These are phyloP conservation scores for Adansonia madagascariensis DNA, from an alignment of 441 rosid species.

Conservation along the genomic window DNA sequence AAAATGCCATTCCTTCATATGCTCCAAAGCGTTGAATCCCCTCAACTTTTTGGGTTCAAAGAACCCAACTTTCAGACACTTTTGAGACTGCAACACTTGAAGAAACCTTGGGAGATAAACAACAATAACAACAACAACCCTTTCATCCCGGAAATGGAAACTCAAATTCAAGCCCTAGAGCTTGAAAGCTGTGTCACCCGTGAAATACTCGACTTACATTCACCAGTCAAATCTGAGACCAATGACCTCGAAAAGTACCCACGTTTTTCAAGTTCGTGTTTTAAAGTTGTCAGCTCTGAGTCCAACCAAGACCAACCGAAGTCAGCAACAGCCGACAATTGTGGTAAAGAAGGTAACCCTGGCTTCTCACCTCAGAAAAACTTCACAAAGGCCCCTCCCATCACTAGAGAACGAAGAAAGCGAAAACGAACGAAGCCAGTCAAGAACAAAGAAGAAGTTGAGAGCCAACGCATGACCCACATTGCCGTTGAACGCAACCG, in stretches of 20 bases:
- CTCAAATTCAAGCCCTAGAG: conserved; percentile 50
- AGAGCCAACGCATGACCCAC: conserved; percentile 86
- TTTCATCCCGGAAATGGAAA: conserved; percentile 37
- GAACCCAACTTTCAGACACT: conserved; percentile 67
- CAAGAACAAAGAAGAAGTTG: conserved; percentile 75
- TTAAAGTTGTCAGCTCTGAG: conserved; percentile 46
- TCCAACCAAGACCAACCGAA: conserved; percentile 37
- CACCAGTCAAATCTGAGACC: conserved; percentile 62
- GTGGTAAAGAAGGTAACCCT: conserved; percentile 24
- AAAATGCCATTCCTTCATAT: conserved; percentile 66
- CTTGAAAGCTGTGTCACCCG: conserved; percentile 66
- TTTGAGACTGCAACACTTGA: conserved; percentile 57
- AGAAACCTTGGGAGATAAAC: conserved; percentile 53
- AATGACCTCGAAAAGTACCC: conserved; percentile 41
- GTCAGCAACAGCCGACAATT: conserved; percentile 25
- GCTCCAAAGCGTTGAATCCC: conserved; percentile 63
- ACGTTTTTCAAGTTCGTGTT: conserved; percentile 35
- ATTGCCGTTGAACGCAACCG: conserved; percentile 89
- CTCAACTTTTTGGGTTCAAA: conserved; percentile 46
- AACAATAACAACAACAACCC: neutral
- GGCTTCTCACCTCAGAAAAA: conserved; percentile 33
- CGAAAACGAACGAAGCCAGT: conserved; percentile 57
- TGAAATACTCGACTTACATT: conserved; percentile 51
- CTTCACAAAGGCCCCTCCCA: conserved; percentile 36
- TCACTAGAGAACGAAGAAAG: conserved; percentile 56